Conservation (phyloP, 192 early-diverging fungal genomes). For the Fimicolochytrium jonesii region DNA sequence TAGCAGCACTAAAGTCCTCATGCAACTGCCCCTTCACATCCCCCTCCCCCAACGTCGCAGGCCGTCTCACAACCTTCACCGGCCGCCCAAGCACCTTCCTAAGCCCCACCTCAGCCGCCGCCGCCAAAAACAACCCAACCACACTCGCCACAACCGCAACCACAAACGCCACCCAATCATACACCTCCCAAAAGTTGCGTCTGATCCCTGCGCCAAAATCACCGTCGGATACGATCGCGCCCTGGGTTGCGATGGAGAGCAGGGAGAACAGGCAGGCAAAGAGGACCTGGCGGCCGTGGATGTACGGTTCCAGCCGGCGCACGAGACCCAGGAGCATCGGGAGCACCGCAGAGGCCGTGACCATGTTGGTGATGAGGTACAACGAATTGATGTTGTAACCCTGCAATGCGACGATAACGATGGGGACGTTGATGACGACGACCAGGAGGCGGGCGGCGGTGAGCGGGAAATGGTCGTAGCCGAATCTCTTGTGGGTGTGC, state of each 20-base stretch:
- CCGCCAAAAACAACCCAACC: conserved; percentile 23
- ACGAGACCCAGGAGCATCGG: conserved; percentile 39
- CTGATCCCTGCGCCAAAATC: conserved; percentile 23
- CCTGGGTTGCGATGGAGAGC: conserved; percentile 25
- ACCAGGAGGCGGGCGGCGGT: conserved; percentile 12
- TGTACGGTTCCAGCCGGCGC: conserved; percentile 21
- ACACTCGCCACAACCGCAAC: conserved; percentile 28
- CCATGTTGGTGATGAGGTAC: conserved; percentile 38
- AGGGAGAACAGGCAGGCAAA: conserved; percentile 36
- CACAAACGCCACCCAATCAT: conserved; percentile 34
- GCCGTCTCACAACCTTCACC: neutral
- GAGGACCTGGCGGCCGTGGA: conserved; percentile 25
- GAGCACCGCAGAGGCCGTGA: conserved; percentile 23
- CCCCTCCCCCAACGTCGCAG: too few species aligned
- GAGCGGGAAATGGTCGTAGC: conserved; percentile 8
- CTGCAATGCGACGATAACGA: conserved; percentile 25
- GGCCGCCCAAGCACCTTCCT: conserved; percentile 16
- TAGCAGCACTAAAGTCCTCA: too few species aligned
- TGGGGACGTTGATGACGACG: conserved; percentile 38
- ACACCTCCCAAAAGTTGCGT: conserved; percentile 27
- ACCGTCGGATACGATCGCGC: conserved; percentile 7
- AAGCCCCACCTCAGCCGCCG: conserved; percentile 21
- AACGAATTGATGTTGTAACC: conserved; percentile 29
- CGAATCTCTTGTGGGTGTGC: neutral
- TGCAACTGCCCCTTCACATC: too few species aligned